Base-by-base conservation (phyloP, 306 rosid species). In the Trifolium pratense region DNA sequence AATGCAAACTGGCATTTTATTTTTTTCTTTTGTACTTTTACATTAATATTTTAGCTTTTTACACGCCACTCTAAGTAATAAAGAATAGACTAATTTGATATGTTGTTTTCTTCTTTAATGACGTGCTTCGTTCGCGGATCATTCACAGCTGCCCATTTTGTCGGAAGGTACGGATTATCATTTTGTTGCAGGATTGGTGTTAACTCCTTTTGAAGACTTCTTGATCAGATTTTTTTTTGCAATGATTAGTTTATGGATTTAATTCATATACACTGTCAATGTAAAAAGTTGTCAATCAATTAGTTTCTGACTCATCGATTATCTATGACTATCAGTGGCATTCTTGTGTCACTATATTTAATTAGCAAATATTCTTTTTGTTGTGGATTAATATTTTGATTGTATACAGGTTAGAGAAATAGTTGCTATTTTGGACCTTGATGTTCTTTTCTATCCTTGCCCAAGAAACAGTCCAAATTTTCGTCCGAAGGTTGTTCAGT, bases 361-460 rank as follows among this genome's bases (percentile, higher is more conserved):
- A 52, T 68, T 31, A 40, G 46, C 25, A 53, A 32, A 0, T 45
- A 46, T 52, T 79, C 13, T 66, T 74, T 39, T 52, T 68, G 68
- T 43, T 63, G 72, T 73, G 77, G 66, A 23, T 70, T 80, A 62
- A 87, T 79, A 69, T 67, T 56, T 75, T 68, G 53, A 34, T 52
- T 43, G 34, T 70, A 53, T 61, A 39, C 87, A 95, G 99, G 99
- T 95, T 79, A 86, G 99, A 81, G 99, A 95, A 87, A 90, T 95
- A 62, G 84, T 90, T 81, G 87, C 97, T 45, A 77, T 95, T 48
- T 86, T 95, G 91, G 99, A 95, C 82, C 84, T 95, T 20, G 99
- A 95, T 84, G 92, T 95, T 83, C 74, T 95, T 61, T 91, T 73
- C 83, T 95, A 95, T 87, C 99, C 99, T 21, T 95, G 97, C 75